These are phyloP conservation scores for Phytophthora foliorum DNA, from an alignment of 352 stramenopile genomes.

Conservation along the genomic window DNA sequence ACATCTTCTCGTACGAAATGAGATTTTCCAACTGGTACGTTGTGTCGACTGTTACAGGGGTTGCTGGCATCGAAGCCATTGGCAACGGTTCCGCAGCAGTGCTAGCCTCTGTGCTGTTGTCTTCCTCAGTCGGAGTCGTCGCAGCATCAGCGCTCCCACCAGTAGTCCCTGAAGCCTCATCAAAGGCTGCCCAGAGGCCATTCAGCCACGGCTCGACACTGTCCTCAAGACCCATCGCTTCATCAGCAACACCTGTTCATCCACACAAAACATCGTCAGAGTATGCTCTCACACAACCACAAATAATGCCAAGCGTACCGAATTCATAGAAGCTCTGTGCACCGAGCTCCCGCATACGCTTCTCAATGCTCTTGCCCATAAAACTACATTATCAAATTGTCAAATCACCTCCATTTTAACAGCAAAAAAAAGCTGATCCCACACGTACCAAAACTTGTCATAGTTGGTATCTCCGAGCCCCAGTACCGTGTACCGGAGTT, in stretches of 20 bases:
- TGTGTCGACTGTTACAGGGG: constrained; percentile 1
- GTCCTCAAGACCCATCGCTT: constrained; percentile 95
- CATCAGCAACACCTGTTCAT: constrained; percentile 86
- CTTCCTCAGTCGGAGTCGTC: constrained; percentile 37
- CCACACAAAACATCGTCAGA: constrained; percentile 14
- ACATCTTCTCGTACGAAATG: constrained; percentile 71
- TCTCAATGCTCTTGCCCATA: constrained; percentile 92
- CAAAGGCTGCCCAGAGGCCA: constrained; percentile 62
- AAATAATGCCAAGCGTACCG: constrained; percentile 34
- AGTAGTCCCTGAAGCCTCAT: constrained; percentile 39
- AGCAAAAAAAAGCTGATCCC: background rate
- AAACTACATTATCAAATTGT: constrained; percentile 49
- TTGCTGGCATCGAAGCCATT: background rate
- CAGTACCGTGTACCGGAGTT: constrained; percentile 90
- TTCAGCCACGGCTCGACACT: constrained; percentile 94
- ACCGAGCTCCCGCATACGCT: constrained; percentile 89
- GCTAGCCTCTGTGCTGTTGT: constrained; percentile 3
- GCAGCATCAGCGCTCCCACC: background rate
- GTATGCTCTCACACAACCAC: background rate
- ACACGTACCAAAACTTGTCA: constrained; percentile 93
- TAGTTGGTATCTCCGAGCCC: constrained; percentile 98
- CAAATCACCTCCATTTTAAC: background rate
- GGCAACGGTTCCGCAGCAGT: background rate
- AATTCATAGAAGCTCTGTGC: constrained; percentile 81
- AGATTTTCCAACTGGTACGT: constrained; percentile 54